phyloP scores from a whole-genome alignment of 2,329 filamentous ascomycete species.

The Ilyonectria robusta region DNA sequence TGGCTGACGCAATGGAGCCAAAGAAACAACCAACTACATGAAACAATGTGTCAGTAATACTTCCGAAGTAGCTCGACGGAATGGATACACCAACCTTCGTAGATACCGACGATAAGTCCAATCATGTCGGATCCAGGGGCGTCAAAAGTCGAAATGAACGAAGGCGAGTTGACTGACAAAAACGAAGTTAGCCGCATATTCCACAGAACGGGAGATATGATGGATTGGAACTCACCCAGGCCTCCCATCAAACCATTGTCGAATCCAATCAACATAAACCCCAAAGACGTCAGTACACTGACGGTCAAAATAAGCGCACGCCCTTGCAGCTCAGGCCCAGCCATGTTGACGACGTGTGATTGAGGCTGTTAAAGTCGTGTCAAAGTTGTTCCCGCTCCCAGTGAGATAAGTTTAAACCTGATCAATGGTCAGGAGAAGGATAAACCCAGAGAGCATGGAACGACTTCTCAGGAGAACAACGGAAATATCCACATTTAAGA shows the following conservation, averaged over 20 bases:
- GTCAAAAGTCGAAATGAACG: conserved; percentile 59
- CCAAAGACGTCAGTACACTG: conserved; percentile 60
- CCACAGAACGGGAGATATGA: neutral
- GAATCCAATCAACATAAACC: conserved; percentile 64
- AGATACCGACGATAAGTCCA: conserved; percentile 63
- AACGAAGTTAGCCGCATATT: conserved; percentile 32
- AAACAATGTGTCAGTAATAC: neutral
- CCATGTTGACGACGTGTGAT: conserved; percentile 15
- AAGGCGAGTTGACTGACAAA: conserved; percentile 53
- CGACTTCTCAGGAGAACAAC: neutral
- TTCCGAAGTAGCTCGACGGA: neutral
- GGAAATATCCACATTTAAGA: conserved; percentile 11
- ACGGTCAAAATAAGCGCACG: conserved; percentile 58
- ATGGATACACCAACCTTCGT: conserved; percentile 49
- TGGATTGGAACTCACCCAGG: conserved; percentile 37
- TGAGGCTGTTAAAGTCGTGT: neutral
- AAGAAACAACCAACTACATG: conserved; percentile 49
- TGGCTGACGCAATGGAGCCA: conserved; percentile 48
- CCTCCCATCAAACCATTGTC: conserved; percentile 63
- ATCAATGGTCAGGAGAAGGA: neutral
- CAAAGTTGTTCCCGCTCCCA: neutral
- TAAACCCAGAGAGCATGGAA: neutral
- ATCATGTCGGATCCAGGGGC: conserved; percentile 57
- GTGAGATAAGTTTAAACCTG: neutral
- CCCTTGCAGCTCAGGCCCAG: conserved; percentile 46